These are phyloP conservation scores for Termitomyces sp. DNA, from an alignment of 768 basidiomycete genomes.

Conservation along the genomic window DNA sequence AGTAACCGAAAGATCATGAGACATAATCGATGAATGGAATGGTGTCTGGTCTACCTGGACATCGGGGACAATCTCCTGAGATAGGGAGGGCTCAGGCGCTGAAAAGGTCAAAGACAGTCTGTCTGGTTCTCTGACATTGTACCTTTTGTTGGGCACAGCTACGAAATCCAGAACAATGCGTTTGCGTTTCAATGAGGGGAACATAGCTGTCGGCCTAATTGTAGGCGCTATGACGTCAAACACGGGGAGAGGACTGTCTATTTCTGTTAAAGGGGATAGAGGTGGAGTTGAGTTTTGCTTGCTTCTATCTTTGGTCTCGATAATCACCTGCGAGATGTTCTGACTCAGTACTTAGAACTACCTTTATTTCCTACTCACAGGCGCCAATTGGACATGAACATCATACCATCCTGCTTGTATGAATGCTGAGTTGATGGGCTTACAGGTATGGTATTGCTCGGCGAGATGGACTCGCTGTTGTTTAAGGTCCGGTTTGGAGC, in stretches of 20 bases:
- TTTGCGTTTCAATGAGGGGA: slow-evolving; percentile 10
- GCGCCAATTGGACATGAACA: slow-evolving; percentile 6
- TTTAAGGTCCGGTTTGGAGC: slow-evolving; percentile 25
- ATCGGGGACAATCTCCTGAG: neutral
- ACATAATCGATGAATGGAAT: neutral
- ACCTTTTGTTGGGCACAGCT: slow-evolving; percentile 2
- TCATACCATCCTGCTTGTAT: slow-evolving; percentile 66
- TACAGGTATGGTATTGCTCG: slow-evolving; percentile 40
- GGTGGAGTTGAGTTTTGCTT: neutral
- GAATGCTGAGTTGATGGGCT: slow-evolving; percentile 34
- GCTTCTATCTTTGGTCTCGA: neutral
- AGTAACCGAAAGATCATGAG: neutral
- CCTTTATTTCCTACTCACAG: neutral
- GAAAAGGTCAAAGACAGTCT: neutral
- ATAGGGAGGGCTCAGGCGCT: neutral
- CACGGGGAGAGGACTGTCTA: neutral
- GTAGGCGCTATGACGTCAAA: neutral
- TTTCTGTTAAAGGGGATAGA: neutral
- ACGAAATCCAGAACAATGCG: slow-evolving; percentile 11
- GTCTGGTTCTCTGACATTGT: neutral
- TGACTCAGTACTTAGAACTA: neutral
- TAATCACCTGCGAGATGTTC: neutral
- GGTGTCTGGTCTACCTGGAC: neutral
- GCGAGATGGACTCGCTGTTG: slow-evolving; percentile 43
- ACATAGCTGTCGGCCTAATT: neutral